These are phyloP conservation scores for Aspergillus piperis DNA, from an alignment of 2,329 filamentous ascomycete genomes.

Conservation along the genomic window DNA sequence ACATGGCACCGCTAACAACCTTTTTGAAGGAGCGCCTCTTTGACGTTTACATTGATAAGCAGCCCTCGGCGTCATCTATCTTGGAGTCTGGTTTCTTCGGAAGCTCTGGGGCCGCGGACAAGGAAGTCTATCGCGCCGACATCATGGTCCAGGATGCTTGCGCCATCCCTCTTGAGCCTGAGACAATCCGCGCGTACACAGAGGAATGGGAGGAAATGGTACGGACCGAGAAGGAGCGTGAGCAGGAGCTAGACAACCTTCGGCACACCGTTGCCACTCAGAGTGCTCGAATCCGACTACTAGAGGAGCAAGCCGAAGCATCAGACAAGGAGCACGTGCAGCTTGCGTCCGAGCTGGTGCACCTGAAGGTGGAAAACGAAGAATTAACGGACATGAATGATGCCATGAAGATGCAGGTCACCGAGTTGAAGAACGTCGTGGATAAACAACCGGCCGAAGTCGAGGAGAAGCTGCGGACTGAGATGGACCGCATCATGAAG, in stretches of 20 bases:
- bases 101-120: slow-evolving; percentile 82
- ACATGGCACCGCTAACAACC: slow-evolving; percentile 84
- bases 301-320: slow-evolving; percentile 86
- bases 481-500: slow-evolving; percentile 90
- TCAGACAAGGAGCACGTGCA: slow-evolving; percentile 89
- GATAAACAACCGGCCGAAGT: slow-evolving; percentile 88
- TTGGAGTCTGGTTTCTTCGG: slow-evolving; percentile 98
- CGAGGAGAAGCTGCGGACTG: slow-evolving; percentile 74
- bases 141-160: slow-evolving; percentile 91
- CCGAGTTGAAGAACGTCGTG: slow-evolving; percentile 81
- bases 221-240: slow-evolving; percentile 76
- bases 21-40: slow-evolving; percentile 94
- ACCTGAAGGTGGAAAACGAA: slow-evolving; percentile 90
- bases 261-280: slow-evolving; percentile 67
- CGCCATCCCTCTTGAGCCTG: slow-evolving; percentile 78
- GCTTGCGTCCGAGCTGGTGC: slow-evolving; percentile 86
- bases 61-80: slow-evolving; percentile 87
- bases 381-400: slow-evolving; percentile 88
- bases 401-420: slow-evolving; percentile 78
- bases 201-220: slow-evolving; percentile 91
- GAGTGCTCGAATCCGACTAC: slow-evolving; percentile 72
- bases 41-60: slow-evolving; percentile 94
- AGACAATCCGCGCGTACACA: slow-evolving; percentile 78
- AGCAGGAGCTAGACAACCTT: slow-evolving; percentile 76
- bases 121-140: slow-evolving; percentile 93